A percentile compares a stretch with the other conserved stretches of the same genome.
phyloP scores from a whole-genome alignment of 257 asterid species.

The Asclepias syriaca region DNA sequence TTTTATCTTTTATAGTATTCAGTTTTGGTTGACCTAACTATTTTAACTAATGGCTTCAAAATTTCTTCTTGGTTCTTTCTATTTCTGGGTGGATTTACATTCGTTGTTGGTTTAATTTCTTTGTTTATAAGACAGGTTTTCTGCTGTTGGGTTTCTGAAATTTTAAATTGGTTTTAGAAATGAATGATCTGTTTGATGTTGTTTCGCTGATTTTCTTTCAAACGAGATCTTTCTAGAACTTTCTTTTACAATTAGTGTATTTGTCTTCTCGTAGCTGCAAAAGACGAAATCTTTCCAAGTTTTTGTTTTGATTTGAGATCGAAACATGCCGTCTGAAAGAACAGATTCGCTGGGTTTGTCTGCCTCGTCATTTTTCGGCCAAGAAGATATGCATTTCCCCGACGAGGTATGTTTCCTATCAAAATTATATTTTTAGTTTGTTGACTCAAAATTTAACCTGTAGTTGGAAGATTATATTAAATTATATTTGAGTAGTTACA shows the following conservation, averaged over 20 bases:
- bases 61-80: conserved; percentile 1
- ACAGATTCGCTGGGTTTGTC: conserved; percentile 8
- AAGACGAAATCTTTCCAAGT: conserved; percentile 3
- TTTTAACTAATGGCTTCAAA: conserved; percentile 25
- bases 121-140: neutral
- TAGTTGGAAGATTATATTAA: neutral
- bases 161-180: neutral
- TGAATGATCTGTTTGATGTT: too few relatives aligned
- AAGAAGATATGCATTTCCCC: neutral
- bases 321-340: conserved; percentile 22
- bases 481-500: neutral
- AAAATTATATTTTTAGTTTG: neutral
- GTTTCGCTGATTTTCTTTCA: neutral
- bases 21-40: conserved; percentile 25
- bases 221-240: neutral
- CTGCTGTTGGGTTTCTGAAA: neutral
- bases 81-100: neutral
- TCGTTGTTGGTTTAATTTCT: neutral
- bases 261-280: neutral
- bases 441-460: neutral
- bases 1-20: neutral
- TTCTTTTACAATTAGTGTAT: neutral
- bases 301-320: neutral
- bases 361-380: conserved; percentile 2
- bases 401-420: conserved; percentile 12